Percentiles rank a stretch among this genome's conserved stretches.
phyloP scores from a whole-genome alignment of 768 basidiomycete species.

The Naematelia encephala region DNA sequence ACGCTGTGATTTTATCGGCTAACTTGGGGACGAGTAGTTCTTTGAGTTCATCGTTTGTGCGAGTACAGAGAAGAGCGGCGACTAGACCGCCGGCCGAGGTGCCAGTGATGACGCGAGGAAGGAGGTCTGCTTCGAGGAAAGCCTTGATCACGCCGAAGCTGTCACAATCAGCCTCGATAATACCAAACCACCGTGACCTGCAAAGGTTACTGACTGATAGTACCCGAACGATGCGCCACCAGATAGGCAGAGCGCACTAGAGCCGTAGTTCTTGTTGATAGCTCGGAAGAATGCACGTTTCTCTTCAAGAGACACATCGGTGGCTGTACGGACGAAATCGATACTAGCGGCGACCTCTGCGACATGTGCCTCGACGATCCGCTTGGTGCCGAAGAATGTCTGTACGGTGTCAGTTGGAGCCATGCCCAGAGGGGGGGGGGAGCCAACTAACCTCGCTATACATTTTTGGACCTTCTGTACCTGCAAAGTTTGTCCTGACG shows the following conservation, averaged over 20 bases:
- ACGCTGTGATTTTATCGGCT: conserved; percentile 67
- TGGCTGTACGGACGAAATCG: conserved; percentile 69
- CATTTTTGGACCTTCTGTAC: conserved; percentile 77
- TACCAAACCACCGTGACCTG: not conserved
- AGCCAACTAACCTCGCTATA: conserved; percentile 71
- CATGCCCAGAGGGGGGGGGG: too few species aligned
- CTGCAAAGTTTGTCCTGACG: conserved; percentile 87
- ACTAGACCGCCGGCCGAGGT: conserved; percentile 86
- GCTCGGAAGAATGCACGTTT: conserved; percentile 89
- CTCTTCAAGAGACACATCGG: conserved; percentile 74
- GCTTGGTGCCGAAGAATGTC: conserved; percentile 91
- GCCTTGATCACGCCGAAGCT: conserved; percentile 83
- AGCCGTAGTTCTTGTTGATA: conserved; percentile 82
- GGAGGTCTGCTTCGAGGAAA: conserved; percentile 75
- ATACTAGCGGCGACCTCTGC: conserved; percentile 73
- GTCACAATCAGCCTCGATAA: not conserved
- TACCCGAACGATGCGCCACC: conserved; percentile 95
- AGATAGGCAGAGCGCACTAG: conserved; percentile 88
- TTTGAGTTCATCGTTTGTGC: conserved; percentile 82
- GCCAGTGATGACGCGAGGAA: conserved; percentile 90
- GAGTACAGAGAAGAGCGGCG: conserved; percentile 69
- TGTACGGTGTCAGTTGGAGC: too few species aligned
- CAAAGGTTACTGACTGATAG: conserved; percentile 57
- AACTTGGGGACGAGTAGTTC: conserved; percentile 73
- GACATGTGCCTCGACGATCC: conserved; percentile 82